phyloP scores from a whole-genome alignment of 2,329 filamentous ascomycete species.

The Hypoxylon sp. region DNA sequence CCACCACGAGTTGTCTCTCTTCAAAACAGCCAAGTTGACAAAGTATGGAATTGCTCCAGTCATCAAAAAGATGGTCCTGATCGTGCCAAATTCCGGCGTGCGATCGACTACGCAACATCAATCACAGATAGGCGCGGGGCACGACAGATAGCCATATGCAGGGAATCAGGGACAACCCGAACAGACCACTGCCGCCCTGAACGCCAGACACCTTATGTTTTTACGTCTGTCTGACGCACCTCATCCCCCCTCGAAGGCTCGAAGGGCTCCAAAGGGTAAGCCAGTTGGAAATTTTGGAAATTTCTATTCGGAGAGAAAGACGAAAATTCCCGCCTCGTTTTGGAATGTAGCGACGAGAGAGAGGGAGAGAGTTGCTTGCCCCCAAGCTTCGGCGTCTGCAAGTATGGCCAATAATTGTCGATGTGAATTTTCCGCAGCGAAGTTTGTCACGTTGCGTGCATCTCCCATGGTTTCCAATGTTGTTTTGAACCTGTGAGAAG shows the following conservation, averaged over 20 bases:
- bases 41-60: constrained; percentile 24
- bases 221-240: constrained; percentile 25
- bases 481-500: constrained; percentile 52
- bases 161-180: constrained; percentile 23
- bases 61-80: constrained; percentile 14
- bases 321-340: constrained; percentile 31
- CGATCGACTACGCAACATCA: constrained; percentile 33
- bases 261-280: constrained; percentile 13
- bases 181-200: constrained; percentile 29
- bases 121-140: constrained; percentile 43
- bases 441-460: constrained; percentile 48
- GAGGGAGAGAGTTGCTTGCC: not conserved
- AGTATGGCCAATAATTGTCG: constrained; percentile 45
- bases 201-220: constrained; percentile 26
- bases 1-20: constrained; percentile 15
- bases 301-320: constrained; percentile 30
- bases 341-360: constrained; percentile 13
- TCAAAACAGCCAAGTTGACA: constrained; percentile 28
- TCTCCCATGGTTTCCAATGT: constrained; percentile 43
- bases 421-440: constrained; percentile 40
- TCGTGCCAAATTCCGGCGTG: constrained; percentile 28
- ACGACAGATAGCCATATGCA: constrained; percentile 33
- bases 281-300: constrained; percentile 23
- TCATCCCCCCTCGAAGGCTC: not conserved
- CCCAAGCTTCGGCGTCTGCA: constrained; percentile 23